phyloP scores from a whole-genome alignment of 768 basidiomycete species.

The Mycena albidolilacea region DNA sequence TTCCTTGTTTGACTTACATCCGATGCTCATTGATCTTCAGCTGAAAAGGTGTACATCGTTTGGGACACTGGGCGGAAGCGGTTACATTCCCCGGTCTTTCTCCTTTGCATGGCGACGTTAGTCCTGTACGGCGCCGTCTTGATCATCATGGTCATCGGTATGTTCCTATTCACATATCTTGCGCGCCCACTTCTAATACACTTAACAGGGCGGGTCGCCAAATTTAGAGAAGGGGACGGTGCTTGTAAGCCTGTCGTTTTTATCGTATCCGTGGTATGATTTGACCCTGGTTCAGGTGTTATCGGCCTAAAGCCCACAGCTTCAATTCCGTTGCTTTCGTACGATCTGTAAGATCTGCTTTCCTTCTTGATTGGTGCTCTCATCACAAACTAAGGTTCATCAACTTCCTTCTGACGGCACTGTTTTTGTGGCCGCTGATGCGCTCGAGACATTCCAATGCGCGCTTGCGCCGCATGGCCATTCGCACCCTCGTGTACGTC shows the following conservation, averaged over 20 bases:
- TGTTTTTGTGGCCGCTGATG: constrained; percentile 65
- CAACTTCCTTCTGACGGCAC: constrained; percentile 55
- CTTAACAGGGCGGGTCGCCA: constrained; percentile 52
- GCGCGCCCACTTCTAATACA: not conserved
- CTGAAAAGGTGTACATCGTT: constrained; percentile 63
- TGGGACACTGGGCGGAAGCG: constrained; percentile 55
- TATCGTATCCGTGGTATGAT: too few species aligned
- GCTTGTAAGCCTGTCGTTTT: constrained; percentile 46
- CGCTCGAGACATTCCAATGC: constrained; percentile 51
- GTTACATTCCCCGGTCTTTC: constrained; percentile 58
- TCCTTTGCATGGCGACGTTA: constrained; percentile 55
- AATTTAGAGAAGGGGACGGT: constrained; percentile 51
- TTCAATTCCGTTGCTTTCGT: constrained; percentile 60
- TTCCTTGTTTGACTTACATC: constrained; percentile 5
- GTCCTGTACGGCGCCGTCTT: constrained; percentile 57
- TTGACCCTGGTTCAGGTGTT: constrained; percentile 38
- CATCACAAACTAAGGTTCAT: constrained; percentile 42
- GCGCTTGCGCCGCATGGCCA: constrained; percentile 55
- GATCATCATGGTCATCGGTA: constrained; percentile 56
- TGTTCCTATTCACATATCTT: constrained; percentile 23
- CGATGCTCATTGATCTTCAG: constrained; percentile 41
- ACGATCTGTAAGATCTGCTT: constrained; percentile 55
- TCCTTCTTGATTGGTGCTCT: constrained; percentile 5
- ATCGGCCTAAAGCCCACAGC: constrained; percentile 62
- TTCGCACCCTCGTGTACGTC: constrained; percentile 59